Conservation (phyloP, 495 filamentous ascomycete genomes). For the Lophiostoma macrostomum region DNA sequence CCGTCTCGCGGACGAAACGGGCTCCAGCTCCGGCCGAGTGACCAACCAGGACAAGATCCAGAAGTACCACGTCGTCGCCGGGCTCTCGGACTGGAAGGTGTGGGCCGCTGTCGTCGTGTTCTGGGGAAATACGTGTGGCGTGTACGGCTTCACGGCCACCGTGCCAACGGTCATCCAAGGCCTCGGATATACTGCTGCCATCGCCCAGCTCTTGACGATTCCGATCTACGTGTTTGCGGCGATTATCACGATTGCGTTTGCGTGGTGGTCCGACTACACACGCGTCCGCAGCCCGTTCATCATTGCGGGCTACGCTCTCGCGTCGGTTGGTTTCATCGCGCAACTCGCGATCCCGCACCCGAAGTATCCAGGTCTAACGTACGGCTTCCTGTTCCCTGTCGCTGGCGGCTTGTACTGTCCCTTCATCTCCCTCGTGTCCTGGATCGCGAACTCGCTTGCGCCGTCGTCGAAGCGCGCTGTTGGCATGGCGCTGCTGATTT, state of each 20-base stretch:
- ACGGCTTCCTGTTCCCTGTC: slow-evolving; percentile 36
- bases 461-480: slow-evolving; percentile 39
- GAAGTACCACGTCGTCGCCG: slow-evolving; percentile 13
- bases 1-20: slow-evolving; percentile 21
- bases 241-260: slow-evolving; percentile 27
- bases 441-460: slow-evolving; percentile 36
- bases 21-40: slow-evolving; percentile 10
- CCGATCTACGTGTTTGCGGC: slow-evolving; percentile 31
- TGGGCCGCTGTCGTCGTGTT: slow-evolving; percentile 21
- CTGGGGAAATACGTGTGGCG: slow-evolving; percentile 27
- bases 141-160: slow-evolving; percentile 43
- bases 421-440: slow-evolving; percentile 32
- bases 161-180: slow-evolving; percentile 26
- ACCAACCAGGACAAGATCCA: slow-evolving; percentile 29
- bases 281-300: slow-evolving; percentile 24
- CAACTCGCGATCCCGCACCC: slow-evolving; percentile 32
- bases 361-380: slow-evolving; percentile 28
- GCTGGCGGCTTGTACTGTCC: slow-evolving; percentile 41
- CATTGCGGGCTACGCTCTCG: slow-evolving; percentile 17
- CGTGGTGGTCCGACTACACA: slow-evolving; percentile 21
- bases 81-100: slow-evolving; percentile 25
- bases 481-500: slow-evolving; percentile 33
- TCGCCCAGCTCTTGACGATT: slow-evolving; percentile 28
- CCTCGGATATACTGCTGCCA: slow-evolving; percentile 26
- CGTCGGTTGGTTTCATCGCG: slow-evolving; percentile 19